These are phyloP conservation scores for Escallonia rubra DNA, from an alignment of 129 eudicot genomes.

Conservation along the genomic window DNA sequence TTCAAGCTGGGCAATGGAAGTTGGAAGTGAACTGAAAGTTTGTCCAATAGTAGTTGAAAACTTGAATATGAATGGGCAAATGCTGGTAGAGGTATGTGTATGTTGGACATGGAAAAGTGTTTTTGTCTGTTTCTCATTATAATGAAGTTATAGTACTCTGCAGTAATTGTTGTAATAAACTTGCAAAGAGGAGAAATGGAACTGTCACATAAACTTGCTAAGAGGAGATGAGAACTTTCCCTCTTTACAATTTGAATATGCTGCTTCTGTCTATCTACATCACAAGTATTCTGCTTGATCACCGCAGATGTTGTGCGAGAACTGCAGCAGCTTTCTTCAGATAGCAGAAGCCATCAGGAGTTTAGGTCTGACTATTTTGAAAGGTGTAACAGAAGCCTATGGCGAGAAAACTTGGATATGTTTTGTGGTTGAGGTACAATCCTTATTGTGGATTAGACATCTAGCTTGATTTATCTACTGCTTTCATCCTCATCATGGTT, in stretches of 20 bases:
- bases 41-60: conserved; percentile 88
- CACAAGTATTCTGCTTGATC: not conserved
- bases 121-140: too few species aligned
- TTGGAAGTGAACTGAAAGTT: conserved; percentile 54
- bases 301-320: conserved; percentile 72
- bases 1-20: conserved; percentile 98
- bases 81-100: conserved; percentile 72
- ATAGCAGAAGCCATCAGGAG: conserved; percentile 69
- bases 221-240: not conserved
- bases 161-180: not conserved
- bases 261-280: not conserved
- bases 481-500: too few species aligned
- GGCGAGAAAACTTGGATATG: conserved; percentile 77
- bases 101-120: not conserved
- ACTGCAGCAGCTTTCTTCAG: conserved; percentile 56
- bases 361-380: conserved; percentile 71
- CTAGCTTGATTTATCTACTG: not conserved
- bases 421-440: conserved; percentile 81
- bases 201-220: not conserved
- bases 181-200: not conserved
- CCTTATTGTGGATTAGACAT: not conserved
- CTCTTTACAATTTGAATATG: not conserved
- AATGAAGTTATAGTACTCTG: not conserved
- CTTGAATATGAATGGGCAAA: conserved; percentile 64
- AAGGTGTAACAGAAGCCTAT: conserved; percentile 68